A percentile compares a stretch with the other conserved stretches of the same genome.
Conservation (phyloP, 1,284 basidiomycete species). For the Rhodotorula sp. region DNA sequence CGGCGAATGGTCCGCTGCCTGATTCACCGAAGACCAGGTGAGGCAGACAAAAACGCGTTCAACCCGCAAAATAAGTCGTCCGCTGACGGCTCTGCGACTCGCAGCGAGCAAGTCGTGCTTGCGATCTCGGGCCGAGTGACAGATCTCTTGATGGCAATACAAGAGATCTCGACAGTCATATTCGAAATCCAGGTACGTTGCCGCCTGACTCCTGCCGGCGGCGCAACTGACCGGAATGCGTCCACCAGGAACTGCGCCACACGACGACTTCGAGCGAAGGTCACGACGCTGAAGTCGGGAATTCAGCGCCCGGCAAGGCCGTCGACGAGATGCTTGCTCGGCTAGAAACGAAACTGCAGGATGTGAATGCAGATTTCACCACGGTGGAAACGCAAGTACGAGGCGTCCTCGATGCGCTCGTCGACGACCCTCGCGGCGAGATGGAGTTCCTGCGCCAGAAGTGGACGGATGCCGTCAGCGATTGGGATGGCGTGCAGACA, state of each 20-base stretch:
- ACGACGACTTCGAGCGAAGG: neutral
- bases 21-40: too few species aligned
- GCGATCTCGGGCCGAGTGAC: slow-evolving; percentile 35
- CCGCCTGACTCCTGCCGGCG: neutral
- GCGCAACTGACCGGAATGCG: neutral
- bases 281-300: neutral
- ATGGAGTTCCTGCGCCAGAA: slow-evolving; percentile 60
- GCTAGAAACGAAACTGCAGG: slow-evolving; percentile 74
- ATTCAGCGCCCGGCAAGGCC: slow-evolving; percentile 53
- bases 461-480: slow-evolving; percentile 63
- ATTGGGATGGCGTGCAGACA: slow-evolving; percentile 76
- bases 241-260: slow-evolving; percentile 38
- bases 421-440: slow-evolving; percentile 53
- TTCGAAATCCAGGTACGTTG: slow-evolving; percentile 42
- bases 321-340: slow-evolving; percentile 76
- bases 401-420: slow-evolving; percentile 55
- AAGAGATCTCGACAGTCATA: slow-evolving; percentile 39
- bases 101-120: slow-evolving; percentile 30
- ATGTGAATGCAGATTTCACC: slow-evolving; percentile 60
- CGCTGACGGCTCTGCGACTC: neutral
- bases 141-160: slow-evolving; percentile 34
- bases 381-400: slow-evolving; percentile 62
- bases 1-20: too few species aligned
- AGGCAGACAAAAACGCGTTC: neutral
- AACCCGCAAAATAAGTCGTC: neutral